phyloP scores from a whole-genome alignment of 2,329 filamentous ascomycete species.

The Paracamarosporium sp. region DNA sequence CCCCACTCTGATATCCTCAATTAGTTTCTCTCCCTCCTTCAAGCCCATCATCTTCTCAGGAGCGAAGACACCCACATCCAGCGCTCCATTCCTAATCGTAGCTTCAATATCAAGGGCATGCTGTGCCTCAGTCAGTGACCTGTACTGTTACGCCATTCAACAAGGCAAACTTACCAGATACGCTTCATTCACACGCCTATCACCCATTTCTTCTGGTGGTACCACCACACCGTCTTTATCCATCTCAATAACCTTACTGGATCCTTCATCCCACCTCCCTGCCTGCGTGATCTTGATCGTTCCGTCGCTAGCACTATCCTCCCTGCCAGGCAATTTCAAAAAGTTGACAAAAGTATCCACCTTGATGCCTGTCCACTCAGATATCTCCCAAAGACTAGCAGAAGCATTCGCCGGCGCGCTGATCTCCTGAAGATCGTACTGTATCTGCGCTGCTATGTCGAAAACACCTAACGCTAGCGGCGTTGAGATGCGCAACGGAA shows the following conservation, averaged over 20 bases:
- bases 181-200: slow-evolving; percentile 28
- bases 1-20: slow-evolving; percentile 37
- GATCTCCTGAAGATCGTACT: slow-evolving; percentile 71
- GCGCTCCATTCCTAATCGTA: slow-evolving; percentile 53
- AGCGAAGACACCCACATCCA: slow-evolving; percentile 63
- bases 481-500: slow-evolving; percentile 69
- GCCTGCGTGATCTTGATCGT: slow-evolving; percentile 25
- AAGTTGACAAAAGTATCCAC: slow-evolving; percentile 85
- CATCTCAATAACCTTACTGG: slow-evolving; percentile 24
- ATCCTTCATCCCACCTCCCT: slow-evolving; percentile 22
- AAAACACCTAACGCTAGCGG: slow-evolving; percentile 46
- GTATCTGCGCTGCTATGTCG: slow-evolving; percentile 66
- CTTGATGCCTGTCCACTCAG: slow-evolving; percentile 74
- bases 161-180: slow-evolving; percentile 48
- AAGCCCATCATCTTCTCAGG: slow-evolving; percentile 52
- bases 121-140: slow-evolving; percentile 43
- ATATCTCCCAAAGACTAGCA: slow-evolving; percentile 74
- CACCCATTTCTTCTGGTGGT: slow-evolving; percentile 25
- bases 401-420: slow-evolving; percentile 61
- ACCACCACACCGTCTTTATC: slow-evolving; percentile 14
- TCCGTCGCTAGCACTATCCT: slow-evolving; percentile 15
- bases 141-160: not conserved
- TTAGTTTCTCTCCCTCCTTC: slow-evolving; percentile 42
- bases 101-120: slow-evolving; percentile 64
- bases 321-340: slow-evolving; percentile 61